Base-by-base conservation (phyloP, 176 grass and related monocot species). In the Oryza brachyantha region DNA sequence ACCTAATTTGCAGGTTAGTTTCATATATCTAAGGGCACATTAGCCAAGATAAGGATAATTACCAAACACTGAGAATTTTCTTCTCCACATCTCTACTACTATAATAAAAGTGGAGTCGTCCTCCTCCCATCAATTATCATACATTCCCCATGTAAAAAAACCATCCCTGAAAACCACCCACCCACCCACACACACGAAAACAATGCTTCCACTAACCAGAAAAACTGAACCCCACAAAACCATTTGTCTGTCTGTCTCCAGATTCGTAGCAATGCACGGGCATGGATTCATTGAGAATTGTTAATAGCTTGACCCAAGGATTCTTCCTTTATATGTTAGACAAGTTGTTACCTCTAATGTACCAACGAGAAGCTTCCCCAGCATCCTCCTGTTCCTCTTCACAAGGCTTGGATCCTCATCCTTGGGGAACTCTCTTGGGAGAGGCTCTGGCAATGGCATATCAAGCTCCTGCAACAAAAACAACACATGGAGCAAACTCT, bases 331-430 rank as follows among this genome's bases (percentile, higher is more conserved):
- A 61, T 55, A 65, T 12, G 37, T 29, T 13, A 66, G 26, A 82
- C 38, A 75, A 70, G 19, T 38, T 13, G 72, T 63, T 89, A 99
- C 96, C 96, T 93, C 86, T 74, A 99, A 80, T 26, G 96, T 99
- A 70, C 96, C 96, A 3, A 99, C 75, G 42, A 99, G 92, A 80
- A 99, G 92, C 66, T 99, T 93, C 40, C 96, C 96, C n/a, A 99
- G 81, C 96, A 99, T 95, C 73, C 92, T 90, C 40, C 25, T 94
- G 46, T 99, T 99, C 74, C 96, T 99, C 63, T 86, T 99, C 34
- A 95, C 80, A 78, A 99, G 81, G 68, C 79, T 91, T 8, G 86
- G 89, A 25, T 95, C 92, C 28, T 95, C 85, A 48, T 84, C 73
- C 78, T 89, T 94, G 57, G 88, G 92, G 40, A 86, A 81, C 35